A percentile compares a stretch with the other conserved stretches of the same genome.
phyloP scores from a whole-genome alignment of 257 asterid species.

The Catharanthus roseus region DNA sequence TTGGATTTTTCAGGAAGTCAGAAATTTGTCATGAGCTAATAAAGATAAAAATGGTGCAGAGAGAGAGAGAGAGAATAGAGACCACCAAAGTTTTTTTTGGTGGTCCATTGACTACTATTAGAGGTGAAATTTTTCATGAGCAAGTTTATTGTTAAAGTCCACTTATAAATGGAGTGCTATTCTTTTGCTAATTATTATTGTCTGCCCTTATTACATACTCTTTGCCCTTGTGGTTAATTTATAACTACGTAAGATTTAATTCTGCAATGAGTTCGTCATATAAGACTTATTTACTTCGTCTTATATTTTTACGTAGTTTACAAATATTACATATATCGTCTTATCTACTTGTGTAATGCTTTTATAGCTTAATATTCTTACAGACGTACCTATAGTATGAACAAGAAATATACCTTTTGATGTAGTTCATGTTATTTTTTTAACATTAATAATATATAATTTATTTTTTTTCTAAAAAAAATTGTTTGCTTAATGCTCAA shows the following conservation, averaged over 20 bases:
- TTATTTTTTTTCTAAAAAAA: constrained; percentile 21
- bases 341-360: constrained; percentile 1
- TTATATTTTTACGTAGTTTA: no score
- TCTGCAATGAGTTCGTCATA: no score
- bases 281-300: no score
- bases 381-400: no score
- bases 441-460: no score
- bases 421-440: no score
- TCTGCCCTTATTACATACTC: constrained; percentile 44
- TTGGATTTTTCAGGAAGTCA: constrained; percentile 12
- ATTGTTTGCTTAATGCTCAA: neutral
- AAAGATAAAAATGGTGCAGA: constrained; percentile 9
- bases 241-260: no score
- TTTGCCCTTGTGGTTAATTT: constrained; percentile 39
- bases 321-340: no score
- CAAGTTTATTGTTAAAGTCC: constrained; percentile 46
- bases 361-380: no score
- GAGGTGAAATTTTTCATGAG: constrained; percentile 17
- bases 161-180: constrained; percentile 21
- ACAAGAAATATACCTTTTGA: no score
- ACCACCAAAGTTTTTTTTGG: constrained; percentile 23
- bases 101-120: constrained; percentile 50
- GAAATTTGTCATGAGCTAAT: constrained; percentile 10
- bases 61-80: no score
- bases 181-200: constrained; percentile 54